These are phyloP conservation scores for Lactarius tabidus DNA, from an alignment of 768 basidiomycete species.

Conservation along the genomic window DNA sequence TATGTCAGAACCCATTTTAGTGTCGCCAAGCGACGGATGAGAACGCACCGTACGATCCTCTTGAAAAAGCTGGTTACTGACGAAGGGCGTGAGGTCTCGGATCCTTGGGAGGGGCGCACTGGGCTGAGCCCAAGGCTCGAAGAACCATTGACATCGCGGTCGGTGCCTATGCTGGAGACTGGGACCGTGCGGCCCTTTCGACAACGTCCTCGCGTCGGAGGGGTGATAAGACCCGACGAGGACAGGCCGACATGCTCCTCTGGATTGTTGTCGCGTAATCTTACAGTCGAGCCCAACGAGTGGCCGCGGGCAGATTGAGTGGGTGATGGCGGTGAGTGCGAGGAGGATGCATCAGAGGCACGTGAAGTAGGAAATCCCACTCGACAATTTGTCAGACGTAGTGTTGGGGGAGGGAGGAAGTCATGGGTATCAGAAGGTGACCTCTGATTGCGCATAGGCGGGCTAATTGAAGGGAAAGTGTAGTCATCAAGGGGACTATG, in stretches of 20 bases:
- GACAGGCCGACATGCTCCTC: slow-evolving; percentile 51
- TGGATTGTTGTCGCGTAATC: slow-evolving; percentile 66
- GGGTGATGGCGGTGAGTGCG: slow-evolving; percentile 63
- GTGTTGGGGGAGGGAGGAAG: slow-evolving; percentile 17
- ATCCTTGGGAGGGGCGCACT: slow-evolving; percentile 35
- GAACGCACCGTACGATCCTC: slow-evolving; percentile 11
- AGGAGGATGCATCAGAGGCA: slow-evolving; percentile 37
- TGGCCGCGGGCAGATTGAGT: slow-evolving; percentile 63
- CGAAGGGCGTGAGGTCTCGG: slow-evolving; percentile 32
- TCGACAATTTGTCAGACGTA: slow-evolving; percentile 19
- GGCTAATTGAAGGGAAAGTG: neutral
- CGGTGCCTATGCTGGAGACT: slow-evolving; percentile 41
- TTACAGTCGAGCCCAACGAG: slow-evolving; percentile 51
- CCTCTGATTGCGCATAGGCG: neutral
- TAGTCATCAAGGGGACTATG: neutral
- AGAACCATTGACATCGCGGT: slow-evolving; percentile 28
- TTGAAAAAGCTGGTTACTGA: slow-evolving; percentile 26
- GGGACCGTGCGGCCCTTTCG: slow-evolving; percentile 60
- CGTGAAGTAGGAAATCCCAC: slow-evolving; percentile 29
- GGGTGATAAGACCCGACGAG: slow-evolving; percentile 49
- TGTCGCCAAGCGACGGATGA: slow-evolving; percentile 11
- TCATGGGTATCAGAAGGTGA: slow-evolving; percentile 13
- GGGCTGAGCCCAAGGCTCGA: slow-evolving; percentile 23
- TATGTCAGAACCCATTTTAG: slow-evolving; percentile 5
- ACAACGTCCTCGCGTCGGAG: slow-evolving; percentile 37